Evolutionary conservation across 1,284 basidiomycete species (phyloP).

Genomic region (Boletus sp.): DNA sequence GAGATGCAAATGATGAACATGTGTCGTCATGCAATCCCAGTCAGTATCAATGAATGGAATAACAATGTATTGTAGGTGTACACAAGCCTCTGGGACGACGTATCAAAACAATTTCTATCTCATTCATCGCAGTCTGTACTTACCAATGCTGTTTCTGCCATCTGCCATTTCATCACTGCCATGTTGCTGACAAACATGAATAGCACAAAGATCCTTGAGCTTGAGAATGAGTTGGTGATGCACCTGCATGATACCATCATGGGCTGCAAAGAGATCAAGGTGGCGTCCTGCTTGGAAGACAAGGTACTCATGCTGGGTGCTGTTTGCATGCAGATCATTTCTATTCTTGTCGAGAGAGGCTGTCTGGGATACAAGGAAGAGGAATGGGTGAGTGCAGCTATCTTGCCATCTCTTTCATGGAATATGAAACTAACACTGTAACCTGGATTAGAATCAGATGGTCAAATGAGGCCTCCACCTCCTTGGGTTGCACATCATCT

Average conservation of each 20-base stretch:
- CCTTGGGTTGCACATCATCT: conserved; percentile 78
- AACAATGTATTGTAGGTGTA: conserved; percentile 60
- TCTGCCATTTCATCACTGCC: conserved; percentile 70
- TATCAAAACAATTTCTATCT: conserved; percentile 88
- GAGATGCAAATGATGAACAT: conserved; percentile 90
- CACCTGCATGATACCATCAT: conserved; percentile 77
- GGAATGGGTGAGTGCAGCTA: conserved; percentile 58
- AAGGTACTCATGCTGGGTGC: conserved; percentile 73
- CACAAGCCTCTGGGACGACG: conserved; percentile 89
- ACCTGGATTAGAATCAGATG: conserved; percentile 53
- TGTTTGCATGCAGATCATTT: conserved; percentile 68
- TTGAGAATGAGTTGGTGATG: conserved; percentile 83
- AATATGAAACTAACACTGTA: conserved; percentile 1
- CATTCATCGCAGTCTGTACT: conserved; percentile 82
- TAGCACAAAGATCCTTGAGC: conserved; percentile 77
- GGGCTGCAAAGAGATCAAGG: conserved; percentile 80
- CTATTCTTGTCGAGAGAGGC: conserved; percentile 81
- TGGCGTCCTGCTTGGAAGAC: conserved; percentile 81
- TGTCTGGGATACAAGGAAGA: conserved; percentile 89
- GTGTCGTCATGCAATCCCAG: conserved; percentile 31
- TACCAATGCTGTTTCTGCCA: conserved; percentile 69
- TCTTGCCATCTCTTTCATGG: background rate
- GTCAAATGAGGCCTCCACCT: conserved; percentile 79
- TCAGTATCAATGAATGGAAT: background rate
- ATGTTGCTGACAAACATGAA: conserved; percentile 81